Percentiles rank a stretch among this genome's conserved stretches.
Conservation (phyloP, 2,329 filamentous ascomycete species). For the Exserohilum rostratum region DNA sequence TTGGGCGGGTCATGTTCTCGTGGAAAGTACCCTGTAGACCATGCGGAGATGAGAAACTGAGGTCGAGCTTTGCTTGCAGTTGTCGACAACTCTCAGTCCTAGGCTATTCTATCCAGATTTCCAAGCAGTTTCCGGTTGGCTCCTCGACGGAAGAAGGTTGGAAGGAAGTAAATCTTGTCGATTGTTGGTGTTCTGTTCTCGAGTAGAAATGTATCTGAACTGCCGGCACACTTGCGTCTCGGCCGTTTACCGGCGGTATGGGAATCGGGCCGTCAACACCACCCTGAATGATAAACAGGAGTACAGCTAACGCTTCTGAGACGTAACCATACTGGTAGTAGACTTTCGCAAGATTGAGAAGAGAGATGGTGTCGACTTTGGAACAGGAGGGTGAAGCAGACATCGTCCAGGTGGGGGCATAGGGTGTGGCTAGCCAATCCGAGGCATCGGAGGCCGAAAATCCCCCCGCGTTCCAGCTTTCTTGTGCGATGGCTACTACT, state of each 20-base stretch:
- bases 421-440: neutral
- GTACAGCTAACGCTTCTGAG: neutral
- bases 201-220: neutral
- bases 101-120: too few species aligned
- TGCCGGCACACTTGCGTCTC: neutral
- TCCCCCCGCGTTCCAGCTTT: neutral
- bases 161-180: too few species aligned
- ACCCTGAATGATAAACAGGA: neutral
- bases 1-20: neutral
- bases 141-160: neutral
- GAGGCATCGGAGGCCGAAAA: neutral
- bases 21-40: neutral
- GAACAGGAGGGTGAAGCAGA: neutral
- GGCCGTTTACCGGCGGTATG: neutral
- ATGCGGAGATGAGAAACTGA: neutral
- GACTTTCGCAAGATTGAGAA: neutral
- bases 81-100: neutral
- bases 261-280: neutral
- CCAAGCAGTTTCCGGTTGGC: neutral
- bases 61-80: too few species aligned
- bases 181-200: neutral
- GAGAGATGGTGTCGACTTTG: neutral
- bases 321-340: neutral
- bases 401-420: neutral
- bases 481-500: neutral